These are phyloP conservation scores for Phoenix dactylifera DNA, from an alignment of 176 grass and related monocot genomes.

Conservation along the genomic window DNA sequence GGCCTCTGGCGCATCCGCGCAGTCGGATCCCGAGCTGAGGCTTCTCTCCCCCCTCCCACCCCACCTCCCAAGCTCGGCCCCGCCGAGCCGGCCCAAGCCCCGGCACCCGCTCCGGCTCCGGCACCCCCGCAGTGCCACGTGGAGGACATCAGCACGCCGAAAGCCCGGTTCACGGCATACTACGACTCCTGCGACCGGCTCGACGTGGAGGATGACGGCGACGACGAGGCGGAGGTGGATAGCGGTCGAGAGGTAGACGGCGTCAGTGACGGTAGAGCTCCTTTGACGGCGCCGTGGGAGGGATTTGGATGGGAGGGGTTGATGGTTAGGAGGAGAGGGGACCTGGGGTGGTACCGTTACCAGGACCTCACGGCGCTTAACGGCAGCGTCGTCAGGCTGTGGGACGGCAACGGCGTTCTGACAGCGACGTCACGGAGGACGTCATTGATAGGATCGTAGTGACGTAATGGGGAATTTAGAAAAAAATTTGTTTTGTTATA, in stretches of 20 bases:
- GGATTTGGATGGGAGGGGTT: neutral
- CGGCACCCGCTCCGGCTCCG: neutral
- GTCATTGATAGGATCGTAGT: neutral
- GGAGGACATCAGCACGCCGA: neutral
- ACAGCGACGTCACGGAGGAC: neutral
- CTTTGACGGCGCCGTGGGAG: neutral
- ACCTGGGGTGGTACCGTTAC: constrained; percentile 10
- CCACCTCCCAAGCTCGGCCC: neutral
- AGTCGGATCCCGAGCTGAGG: neutral
- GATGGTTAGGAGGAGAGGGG: neutral
- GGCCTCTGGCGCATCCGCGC: constrained; percentile 1
- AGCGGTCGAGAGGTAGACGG: neutral
- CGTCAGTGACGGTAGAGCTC: too few species aligned
- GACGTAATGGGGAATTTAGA: neutral
- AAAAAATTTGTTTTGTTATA: too few species aligned
- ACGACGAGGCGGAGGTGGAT: neutral
- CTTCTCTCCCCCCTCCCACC: neutral
- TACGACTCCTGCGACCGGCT: neutral
- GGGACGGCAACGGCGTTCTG: neutral
- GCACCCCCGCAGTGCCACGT: neutral
- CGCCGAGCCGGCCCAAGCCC: neutral
- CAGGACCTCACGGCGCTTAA: constrained; percentile 15
- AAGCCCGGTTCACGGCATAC: constrained; percentile 5
- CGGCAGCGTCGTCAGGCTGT: constrained; percentile 16
- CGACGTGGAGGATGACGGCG: neutral